Base-by-base conservation (phyloP, 305 asterid genomes). In the Fraxinus albicans region DNA sequence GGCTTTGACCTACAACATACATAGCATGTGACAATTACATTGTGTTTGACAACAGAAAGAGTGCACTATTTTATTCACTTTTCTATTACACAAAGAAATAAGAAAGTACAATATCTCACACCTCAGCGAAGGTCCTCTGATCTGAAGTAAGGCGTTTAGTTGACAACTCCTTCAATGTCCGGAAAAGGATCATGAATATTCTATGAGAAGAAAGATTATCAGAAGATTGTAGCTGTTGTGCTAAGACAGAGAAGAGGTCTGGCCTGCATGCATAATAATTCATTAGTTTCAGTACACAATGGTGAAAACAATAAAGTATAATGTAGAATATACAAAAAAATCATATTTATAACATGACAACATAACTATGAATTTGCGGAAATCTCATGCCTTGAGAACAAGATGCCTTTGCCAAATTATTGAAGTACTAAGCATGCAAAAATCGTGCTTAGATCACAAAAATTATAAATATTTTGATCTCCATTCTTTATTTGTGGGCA, bases 131-230 rank as follows among this genome's bases (percentile, higher is more conserved):
- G 84, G 91, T 89, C 90, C 92, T 92, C 88, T 92, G 99, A 79
- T 96, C 99, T 77, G 94, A 82, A 77, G 93, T 77, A 47, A 96
- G 97, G 77, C 98, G 95, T 87, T 96, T 96, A 83, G 97, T 91
- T 0, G 99, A 95, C 90, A 96, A 87, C 92, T 96, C 98, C 91
- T 96, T 96, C 85, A 96, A 87, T 65, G 92, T 89, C 89, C 98
- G 95, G 85, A 92, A 96, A 86, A 96, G 97, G 87, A 96, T 91
- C 97, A 90, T 89, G 89, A 87, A 89, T 86, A 95, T 92, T 90
- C 98, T 94, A 87, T 96, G 98, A 34, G 99, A 94, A 82, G 96
- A 81, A 86, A 93, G 93, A 86, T 83, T 88, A 89, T 95, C 98
- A 83, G 98, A 96, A 47, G 95, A 88, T 84, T 92, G 98, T 85